Percentiles rank a stretch among this genome's conserved stretches.
phyloP scores from a whole-genome alignment of 75 land plant genomes.

The Pseudotsuga menziesii region DNA sequence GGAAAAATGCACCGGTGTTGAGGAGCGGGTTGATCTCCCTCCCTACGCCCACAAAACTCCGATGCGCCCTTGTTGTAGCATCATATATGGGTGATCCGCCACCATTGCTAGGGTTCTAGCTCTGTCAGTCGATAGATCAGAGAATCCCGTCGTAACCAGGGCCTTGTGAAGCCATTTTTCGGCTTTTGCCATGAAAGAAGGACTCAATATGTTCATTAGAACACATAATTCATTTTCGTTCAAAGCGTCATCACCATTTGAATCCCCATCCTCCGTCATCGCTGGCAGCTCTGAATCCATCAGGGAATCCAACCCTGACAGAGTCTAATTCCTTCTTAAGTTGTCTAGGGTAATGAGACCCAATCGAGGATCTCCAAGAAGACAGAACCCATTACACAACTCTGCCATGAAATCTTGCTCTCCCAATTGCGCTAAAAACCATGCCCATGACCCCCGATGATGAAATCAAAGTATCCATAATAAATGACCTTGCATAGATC shows the following conservation, averaged over 20 bases:
- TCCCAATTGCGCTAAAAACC: too few species aligned
- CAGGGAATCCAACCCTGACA: conserved; percentile 46
- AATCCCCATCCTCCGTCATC: conserved; percentile 60
- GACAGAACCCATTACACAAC: conserved; percentile 64
- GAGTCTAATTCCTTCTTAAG: conserved; percentile 43
- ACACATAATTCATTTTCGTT: conserved; percentile 54
- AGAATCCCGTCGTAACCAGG: too few species aligned
- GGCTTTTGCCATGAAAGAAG: conserved; percentile 22
- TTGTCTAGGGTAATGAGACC: conserved; percentile 63
- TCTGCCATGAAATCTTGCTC: conserved; percentile 61
- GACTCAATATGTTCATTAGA: conserved; percentile 33
- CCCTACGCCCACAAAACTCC: too few species aligned
- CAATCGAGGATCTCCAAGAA: conserved; percentile 37
- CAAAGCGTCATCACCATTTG: conserved; percentile 55
- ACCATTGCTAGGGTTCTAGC: too few species aligned
- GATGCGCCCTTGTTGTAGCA: too few species aligned
- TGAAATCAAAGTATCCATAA: too few species aligned
- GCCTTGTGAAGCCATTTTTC: conserved; percentile 16
- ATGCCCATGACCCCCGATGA: too few species aligned
- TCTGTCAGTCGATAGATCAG: too few species aligned
- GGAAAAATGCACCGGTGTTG: too few species aligned
- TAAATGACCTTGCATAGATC: too few species aligned
- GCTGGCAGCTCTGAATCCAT: conserved; percentile 45
- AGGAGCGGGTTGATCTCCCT: too few species aligned
- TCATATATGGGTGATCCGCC: too few species aligned